Conservation (phyloP, 148 eudicot species). For the Salicornia ramosissima region DNA sequence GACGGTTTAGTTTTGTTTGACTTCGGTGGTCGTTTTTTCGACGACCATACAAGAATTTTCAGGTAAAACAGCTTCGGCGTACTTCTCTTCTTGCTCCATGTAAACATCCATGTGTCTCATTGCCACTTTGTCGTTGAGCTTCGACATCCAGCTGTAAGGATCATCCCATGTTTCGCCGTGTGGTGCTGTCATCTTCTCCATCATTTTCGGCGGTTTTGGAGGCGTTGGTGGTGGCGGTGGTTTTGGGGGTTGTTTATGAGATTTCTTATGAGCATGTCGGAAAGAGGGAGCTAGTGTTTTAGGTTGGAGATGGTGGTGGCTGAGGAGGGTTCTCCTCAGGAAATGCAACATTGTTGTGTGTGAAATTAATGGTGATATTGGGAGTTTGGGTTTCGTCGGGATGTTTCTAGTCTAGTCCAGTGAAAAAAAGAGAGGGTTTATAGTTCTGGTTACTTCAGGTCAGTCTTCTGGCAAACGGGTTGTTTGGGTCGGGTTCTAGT, state of each 20-base stretch:
- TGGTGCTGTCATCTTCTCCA: constrained; percentile 40
- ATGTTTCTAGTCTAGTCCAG: no score
- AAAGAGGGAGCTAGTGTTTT: constrained; percentile 5
- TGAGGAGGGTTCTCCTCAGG: constrained; percentile 12
- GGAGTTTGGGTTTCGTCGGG: background rate
- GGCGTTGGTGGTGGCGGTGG: constrained; percentile 54
- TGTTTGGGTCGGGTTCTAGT: constrained; percentile 18
- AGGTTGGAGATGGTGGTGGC: background rate
- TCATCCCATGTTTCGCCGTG: constrained; percentile 73
- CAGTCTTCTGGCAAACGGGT: background rate
- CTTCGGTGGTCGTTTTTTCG: no score
- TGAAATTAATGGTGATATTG: background rate
- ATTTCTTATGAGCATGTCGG: constrained; percentile 38
- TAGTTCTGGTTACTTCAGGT: no score
- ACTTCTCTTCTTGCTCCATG: constrained; percentile 95
- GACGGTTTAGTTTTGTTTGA: no score
- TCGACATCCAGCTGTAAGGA: constrained; percentile 89
- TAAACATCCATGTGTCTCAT: constrained; percentile 94
- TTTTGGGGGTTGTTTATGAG: constrained; percentile 40
- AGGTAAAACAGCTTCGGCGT: constrained; percentile 77
- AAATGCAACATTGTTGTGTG: constrained; percentile 2
- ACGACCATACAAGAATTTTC: no score
- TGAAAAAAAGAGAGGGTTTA: no score
- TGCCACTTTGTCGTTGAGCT: constrained; percentile 74
- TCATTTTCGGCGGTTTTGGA: constrained; percentile 73